phyloP scores from a whole-genome alignment of 345 rosid species.

The Citrus australasica region DNA sequence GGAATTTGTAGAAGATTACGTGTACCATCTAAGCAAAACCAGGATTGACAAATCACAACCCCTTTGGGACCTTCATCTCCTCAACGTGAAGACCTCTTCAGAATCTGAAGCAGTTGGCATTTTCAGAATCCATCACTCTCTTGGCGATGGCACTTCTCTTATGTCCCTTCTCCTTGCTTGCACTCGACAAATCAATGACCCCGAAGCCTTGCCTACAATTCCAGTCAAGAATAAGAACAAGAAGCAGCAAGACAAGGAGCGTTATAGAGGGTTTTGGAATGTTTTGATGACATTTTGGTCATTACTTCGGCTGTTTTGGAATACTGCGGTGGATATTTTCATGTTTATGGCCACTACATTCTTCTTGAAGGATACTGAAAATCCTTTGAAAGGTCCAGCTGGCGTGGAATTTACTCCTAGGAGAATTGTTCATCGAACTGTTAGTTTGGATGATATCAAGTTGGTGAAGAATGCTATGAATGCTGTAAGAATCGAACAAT shows the following conservation, averaged over 20 bases:
- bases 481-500: constrained; percentile 17
- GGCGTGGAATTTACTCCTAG: constrained; percentile 33
- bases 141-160: constrained; percentile 42
- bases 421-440: constrained; percentile 26
- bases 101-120: constrained; percentile 31
- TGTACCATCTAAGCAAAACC: constrained; percentile 32
- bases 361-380: constrained; percentile 27
- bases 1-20: constrained; percentile 32
- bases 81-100: constrained; percentile 25
- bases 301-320: constrained; percentile 15
- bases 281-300: constrained; percentile 1
- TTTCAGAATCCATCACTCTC: constrained; percentile 46
- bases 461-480: constrained; percentile 33
- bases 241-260: background rate
- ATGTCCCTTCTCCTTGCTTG: constrained; percentile 40
- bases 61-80: constrained; percentile 42
- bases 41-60: constrained; percentile 33
- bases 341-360: constrained; percentile 27
- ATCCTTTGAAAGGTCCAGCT: constrained; percentile 26
- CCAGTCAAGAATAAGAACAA: constrained; percentile 17
- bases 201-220: constrained; percentile 27
- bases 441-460: constrained; percentile 34
- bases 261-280: background rate
- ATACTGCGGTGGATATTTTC: constrained; percentile 22
- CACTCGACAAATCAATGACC: constrained; percentile 26